Base-by-base conservation (phyloP, 176 grass and related monocot genomes). In the Otatea glauca region DNA sequence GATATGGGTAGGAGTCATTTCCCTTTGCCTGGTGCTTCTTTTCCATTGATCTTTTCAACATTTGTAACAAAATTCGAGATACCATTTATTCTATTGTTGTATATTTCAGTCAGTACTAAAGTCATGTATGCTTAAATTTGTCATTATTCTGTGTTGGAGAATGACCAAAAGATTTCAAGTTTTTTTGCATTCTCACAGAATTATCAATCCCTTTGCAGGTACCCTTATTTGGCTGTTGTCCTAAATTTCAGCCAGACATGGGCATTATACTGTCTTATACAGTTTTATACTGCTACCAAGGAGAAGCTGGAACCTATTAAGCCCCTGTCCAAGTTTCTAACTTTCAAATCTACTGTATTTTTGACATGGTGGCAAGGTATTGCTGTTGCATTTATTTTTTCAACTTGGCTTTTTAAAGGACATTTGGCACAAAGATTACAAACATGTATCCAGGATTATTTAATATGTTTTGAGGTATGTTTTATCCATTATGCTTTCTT, bases 311-410 rank as follows among this genome's bases (percentile, higher is more conserved):
- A 99, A 77, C 89, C 96, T 70, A 99, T 96, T 69, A 90, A 94
- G 79, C 96, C 96, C 44, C 83, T 99, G 79, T 91, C 96, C 37
- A 99, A 99, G 68, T 99, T 99, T 90, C 88, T 99, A 66, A 93
- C 91, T 20, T 99, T 99, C 91, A 99, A 99, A 86, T 96, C 93
- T 70, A 99, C 96, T 93, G 93, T 99, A 89, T 99, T 99, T 88
- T 92, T 99, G 77, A 99, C 96, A 72, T 99, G 96, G 93, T 99
- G 96, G 96, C 96, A 99, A 85, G 96, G 96, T 87, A 55, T 99
- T 86, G 90, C 90, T 85, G 88, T 99, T 89, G 93, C 93, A 63
- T 94, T 99, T 87, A 93, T 99, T 68, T 99, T 96, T 60, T 99
- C 96, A 72, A 94, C 92, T 71, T 91, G 96, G 20, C 80, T 83